Conservation (phyloP, 768 basidiomycete genomes). For the Leccinum rimulosum region DNA sequence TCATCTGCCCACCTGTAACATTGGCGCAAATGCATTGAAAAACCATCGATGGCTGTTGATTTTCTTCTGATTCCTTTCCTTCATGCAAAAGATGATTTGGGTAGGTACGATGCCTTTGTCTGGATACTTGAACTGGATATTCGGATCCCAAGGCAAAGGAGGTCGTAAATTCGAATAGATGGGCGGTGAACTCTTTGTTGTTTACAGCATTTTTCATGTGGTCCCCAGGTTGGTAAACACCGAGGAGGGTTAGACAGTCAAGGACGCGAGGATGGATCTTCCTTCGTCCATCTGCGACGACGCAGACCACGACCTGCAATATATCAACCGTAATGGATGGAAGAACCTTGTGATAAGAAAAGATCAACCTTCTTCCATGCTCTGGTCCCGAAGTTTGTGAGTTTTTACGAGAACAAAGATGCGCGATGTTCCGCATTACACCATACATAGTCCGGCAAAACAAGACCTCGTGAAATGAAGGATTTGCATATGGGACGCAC, state of each 20-base stretch:
- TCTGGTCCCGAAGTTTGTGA: conserved; percentile 96
- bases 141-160: conserved; percentile 76
- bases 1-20: conserved; percentile 64
- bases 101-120: conserved; percentile 93
- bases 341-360: neutral
- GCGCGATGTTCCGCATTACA: conserved; percentile 85
- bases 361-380: conserved; percentile 86
- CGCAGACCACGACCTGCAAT: conserved; percentile 81
- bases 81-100: conserved; percentile 90
- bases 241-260: conserved; percentile 87
- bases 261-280: conserved; percentile 82
- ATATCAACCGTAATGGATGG: neutral
- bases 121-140: conserved; percentile 81
- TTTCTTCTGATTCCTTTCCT: conserved; percentile 95
- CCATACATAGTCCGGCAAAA: conserved; percentile 94
- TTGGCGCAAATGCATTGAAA: conserved; percentile 87
- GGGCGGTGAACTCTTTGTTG: conserved; percentile 67
- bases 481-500: conserved; percentile 46
- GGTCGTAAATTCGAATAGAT: conserved; percentile 85
- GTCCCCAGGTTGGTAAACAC: conserved; percentile 80
- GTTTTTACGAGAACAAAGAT: conserved; percentile 80
- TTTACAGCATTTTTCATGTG: conserved; percentile 66
- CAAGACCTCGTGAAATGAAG: conserved; percentile 58
- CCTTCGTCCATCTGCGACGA: conserved; percentile 85
- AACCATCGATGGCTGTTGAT: conserved; percentile 98